Percentiles rank a stretch among this genome's conserved stretches.
These are phyloP conservation scores for Termitomyces titanicus DNA, from an alignment of 768 basidiomycete genomes.

Conservation along the genomic window DNA sequence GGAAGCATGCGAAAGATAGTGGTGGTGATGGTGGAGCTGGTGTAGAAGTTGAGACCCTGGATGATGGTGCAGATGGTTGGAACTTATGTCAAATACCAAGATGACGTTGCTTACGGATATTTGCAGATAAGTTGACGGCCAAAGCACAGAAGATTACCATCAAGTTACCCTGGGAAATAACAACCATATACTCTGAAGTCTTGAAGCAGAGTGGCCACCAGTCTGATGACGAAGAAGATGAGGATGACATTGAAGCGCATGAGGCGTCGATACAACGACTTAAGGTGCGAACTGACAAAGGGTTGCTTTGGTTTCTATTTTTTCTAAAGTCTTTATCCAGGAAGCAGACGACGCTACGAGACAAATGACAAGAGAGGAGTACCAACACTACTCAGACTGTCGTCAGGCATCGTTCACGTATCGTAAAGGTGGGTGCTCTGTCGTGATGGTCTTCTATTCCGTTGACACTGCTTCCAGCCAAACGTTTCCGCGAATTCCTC, in stretches of 20 bases:
- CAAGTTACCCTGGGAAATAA: slow-evolving; percentile 94
- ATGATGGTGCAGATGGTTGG: slow-evolving; percentile 80
- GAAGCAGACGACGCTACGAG: slow-evolving; percentile 95
- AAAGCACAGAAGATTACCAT: slow-evolving; percentile 93
- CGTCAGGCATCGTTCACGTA: slow-evolving; percentile 96
- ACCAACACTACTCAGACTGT: slow-evolving; percentile 95
- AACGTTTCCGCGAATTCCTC: slow-evolving; percentile 93
- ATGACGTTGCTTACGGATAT: background rate
- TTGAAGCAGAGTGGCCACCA: slow-evolving; percentile 72
- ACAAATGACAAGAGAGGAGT: slow-evolving; percentile 95
- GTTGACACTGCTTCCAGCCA: slow-evolving; percentile 46
- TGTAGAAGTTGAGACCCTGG: slow-evolving; percentile 78
- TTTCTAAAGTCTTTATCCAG: slow-evolving; percentile 29
- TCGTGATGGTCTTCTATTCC: background rate
- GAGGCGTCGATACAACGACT: slow-evolving; percentile 89
- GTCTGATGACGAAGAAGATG: slow-evolving; percentile 93
- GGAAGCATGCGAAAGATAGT: slow-evolving; percentile 91
- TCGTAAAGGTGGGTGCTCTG: slow-evolving; percentile 71
- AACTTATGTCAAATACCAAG: background rate
- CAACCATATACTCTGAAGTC: slow-evolving; percentile 88
- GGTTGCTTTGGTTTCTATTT: slow-evolving; percentile 8
- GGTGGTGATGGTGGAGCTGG: slow-evolving; percentile 78
- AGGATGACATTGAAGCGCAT: slow-evolving; percentile 93
- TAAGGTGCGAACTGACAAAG: slow-evolving; percentile 39
- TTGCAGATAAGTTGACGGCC: slow-evolving; percentile 68